phyloP scores from a whole-genome alignment of 805 yeast species.

The Starmerella riodocensis region DNA sequence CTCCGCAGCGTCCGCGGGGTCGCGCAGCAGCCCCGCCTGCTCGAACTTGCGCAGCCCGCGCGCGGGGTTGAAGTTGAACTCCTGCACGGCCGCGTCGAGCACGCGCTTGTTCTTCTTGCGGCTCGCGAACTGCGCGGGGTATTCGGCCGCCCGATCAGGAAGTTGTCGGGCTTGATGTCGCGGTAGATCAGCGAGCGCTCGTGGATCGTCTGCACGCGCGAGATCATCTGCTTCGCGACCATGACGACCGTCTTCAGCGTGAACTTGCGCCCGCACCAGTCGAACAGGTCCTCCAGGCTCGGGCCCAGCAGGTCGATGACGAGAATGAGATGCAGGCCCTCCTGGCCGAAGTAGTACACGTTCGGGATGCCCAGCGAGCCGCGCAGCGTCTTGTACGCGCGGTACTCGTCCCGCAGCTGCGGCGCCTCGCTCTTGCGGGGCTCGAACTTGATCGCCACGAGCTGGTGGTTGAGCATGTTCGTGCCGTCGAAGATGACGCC shows the following conservation, averaged over 20 bases:
- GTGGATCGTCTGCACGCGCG: conserved; percentile 75
- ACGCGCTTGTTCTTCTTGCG: conserved; percentile 74
- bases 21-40: conserved; percentile 46
- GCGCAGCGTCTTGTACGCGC: conserved; percentile 78
- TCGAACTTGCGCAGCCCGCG: conserved; percentile 57
- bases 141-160: conserved; percentile 80
- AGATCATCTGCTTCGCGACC: conserved; percentile 89
- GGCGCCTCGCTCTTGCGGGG: conserved; percentile 97
- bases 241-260: conserved; percentile 79
- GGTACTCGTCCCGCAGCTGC: conserved; percentile 87
- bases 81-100: conserved; percentile 59
- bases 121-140: conserved; percentile 73
- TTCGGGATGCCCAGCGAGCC: conserved; percentile 81
- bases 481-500: conserved; percentile 96
- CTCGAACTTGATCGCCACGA: conserved; percentile 90
- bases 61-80: conserved; percentile 76
- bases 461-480: conserved; percentile 78
- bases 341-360: conserved; percentile 98
- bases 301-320: conserved; percentile 95
- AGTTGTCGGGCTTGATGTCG: conserved; percentile 96
- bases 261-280: conserved; percentile 94
- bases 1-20: conserved; percentile 43
- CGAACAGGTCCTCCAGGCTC: conserved; percentile 87
- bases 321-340: conserved; percentile 87
- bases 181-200: conserved; percentile 83